Evolutionary conservation across 495 filamentous ascomycete genomes (phyloP).

Genomic region (Neurospora sp.): DNA sequence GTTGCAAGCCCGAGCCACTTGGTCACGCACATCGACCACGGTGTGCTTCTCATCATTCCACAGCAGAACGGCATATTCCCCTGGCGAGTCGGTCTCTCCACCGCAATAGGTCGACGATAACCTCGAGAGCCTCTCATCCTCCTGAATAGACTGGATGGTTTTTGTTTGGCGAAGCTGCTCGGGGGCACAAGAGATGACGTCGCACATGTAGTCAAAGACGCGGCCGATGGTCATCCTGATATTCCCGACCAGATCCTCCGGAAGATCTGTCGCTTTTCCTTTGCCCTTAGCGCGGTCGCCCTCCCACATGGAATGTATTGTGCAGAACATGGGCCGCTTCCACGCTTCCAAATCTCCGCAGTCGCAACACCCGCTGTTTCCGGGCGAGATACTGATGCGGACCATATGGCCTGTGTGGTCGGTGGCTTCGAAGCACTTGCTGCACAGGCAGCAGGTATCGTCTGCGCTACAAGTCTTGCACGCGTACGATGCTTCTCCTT

Average conservation of each 20-base stretch:
- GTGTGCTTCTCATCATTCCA: constrained; percentile 99
- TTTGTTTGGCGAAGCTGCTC: constrained; percentile 86
- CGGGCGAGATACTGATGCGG: constrained; percentile 70
- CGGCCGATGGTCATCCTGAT: constrained; percentile 78
- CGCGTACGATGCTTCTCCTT: constrained; percentile 82
- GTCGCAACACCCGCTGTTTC: constrained; percentile 93
- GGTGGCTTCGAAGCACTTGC: constrained; percentile 87
- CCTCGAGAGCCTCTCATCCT: constrained; percentile 73
- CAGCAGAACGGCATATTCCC: constrained; percentile 77
- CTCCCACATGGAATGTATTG: constrained; percentile 69
- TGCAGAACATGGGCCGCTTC: constrained; percentile 77
- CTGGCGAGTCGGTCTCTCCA: constrained; percentile 34
- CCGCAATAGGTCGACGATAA: constrained; percentile 66
- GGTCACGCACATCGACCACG: constrained; percentile 76
- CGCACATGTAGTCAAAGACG: constrained; percentile 85
- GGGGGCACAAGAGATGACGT: constrained; percentile 94
- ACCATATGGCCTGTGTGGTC: constrained; percentile 94
- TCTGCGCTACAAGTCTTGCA: constrained; percentile 88
- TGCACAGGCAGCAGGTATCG: constrained; percentile 78
- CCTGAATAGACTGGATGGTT: constrained; percentile 62
- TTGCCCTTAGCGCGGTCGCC: constrained; percentile 52
- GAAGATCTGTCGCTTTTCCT: constrained; percentile 50
- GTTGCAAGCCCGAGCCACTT: constrained; percentile 84
- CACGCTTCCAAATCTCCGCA: constrained; percentile 94
- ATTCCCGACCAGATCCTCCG: constrained; percentile 59